Evolutionary conservation across 1,284 basidiomycete species (phyloP).

Genomic region (Xerocomus nothofagi): DNA sequence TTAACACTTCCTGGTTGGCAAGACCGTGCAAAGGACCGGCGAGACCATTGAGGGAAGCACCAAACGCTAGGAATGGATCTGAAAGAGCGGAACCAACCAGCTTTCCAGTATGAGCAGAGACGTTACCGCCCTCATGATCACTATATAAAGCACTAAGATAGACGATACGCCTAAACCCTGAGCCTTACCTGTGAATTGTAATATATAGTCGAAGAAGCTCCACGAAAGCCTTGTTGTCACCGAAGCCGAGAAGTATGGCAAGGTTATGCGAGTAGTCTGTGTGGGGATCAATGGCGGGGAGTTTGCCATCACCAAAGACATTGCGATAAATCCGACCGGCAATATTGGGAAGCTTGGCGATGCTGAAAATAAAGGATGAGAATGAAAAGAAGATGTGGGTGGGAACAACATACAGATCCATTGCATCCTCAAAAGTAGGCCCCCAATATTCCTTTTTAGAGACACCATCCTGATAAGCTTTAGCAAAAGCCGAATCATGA

Average conservation of each 20-base stretch:
- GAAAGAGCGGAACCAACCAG: constrained; percentile 97
- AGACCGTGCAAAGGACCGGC: constrained; percentile 97
- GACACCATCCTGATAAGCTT: constrained; percentile 91
- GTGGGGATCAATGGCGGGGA: constrained; percentile 82
- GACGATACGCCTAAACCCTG: not conserved
- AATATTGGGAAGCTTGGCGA: constrained; percentile 96
- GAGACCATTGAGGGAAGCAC: constrained; percentile 92
- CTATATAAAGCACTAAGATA: constrained; percentile 38
- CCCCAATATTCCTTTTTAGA: constrained; percentile 98
- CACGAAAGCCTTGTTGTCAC: constrained; percentile 85
- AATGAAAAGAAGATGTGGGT: constrained; percentile 1
- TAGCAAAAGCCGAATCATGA: constrained; percentile 96
- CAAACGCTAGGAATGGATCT: constrained; percentile 96
- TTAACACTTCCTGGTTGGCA: constrained; percentile 93
- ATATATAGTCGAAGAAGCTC: constrained; percentile 97
- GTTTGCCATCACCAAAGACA: constrained; percentile 87
- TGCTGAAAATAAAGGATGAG: constrained; percentile 45
- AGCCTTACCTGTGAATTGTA: constrained; percentile 82
- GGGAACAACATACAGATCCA: constrained; percentile 74
- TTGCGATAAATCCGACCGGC: constrained; percentile 97
- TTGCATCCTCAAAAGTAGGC: constrained; percentile 92
- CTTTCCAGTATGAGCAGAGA: constrained; percentile 96
- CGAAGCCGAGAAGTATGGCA: constrained; percentile 89
- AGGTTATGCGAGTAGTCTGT: constrained; percentile 97
- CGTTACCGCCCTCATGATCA: constrained; percentile 98